Evolutionary conservation across 106 monocot species (phyloP).

Genomic region (Acorus gramineus): DNA sequence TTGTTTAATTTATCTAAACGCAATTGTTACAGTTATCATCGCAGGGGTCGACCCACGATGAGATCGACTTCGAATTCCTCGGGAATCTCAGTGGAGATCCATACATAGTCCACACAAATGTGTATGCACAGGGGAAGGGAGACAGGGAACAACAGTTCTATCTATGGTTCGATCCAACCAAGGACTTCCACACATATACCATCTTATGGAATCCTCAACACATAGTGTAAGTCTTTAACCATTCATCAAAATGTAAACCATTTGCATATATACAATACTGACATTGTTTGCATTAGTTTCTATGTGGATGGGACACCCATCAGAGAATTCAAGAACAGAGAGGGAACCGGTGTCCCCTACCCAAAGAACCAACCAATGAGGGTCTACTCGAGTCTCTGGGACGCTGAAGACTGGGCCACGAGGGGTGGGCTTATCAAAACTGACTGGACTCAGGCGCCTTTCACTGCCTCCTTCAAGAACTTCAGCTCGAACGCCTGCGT

Average conservation of each 20-base stretch:
- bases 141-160: not conserved
- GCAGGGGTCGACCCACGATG: slow-evolving; percentile 3
- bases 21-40: not conserved
- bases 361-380: slow-evolving; percentile 14
- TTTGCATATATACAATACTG: no score
- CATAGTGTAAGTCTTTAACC: not conserved
- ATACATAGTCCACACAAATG: not conserved
- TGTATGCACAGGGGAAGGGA: not conserved
- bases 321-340: slow-evolving; percentile 14
- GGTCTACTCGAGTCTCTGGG: slow-evolving; percentile 13
- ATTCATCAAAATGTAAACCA: no score
- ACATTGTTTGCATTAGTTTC: not conserved
- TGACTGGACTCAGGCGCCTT: slow-evolving; percentile 12
- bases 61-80: slow-evolving; percentile 8
- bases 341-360: slow-evolving; percentile 5
- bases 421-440: slow-evolving; percentile 14
- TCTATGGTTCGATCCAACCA: slow-evolving; percentile 3
- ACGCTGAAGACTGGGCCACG: slow-evolving; percentile 12
- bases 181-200: slow-evolving; percentile 5
- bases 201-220: slow-evolving; percentile 3
- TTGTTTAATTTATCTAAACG: no score
- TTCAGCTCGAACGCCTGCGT: not conserved
- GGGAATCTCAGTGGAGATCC: slow-evolving; percentile 5
- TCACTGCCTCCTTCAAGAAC: slow-evolving; percentile 9
- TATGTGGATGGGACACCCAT: slow-evolving; percentile 1